Evolutionary conservation across 768 basidiomycete genomes (phyloP).

Genomic region (Termitomyces sp.): DNA sequence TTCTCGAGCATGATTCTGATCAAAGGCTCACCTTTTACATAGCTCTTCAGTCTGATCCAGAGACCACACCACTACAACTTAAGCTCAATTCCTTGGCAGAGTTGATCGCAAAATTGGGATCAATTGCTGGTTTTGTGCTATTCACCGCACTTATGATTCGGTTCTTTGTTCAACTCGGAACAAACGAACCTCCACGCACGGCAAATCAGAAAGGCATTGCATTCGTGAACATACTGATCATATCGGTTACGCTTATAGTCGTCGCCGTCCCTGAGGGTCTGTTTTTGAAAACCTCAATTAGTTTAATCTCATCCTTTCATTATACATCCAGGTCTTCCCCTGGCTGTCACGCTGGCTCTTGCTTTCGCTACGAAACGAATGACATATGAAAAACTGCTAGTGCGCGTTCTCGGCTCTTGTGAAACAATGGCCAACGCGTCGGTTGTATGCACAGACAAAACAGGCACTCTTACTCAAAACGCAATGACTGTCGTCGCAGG

Average conservation of each 20-base stretch:
- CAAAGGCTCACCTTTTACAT: slow-evolving; percentile 2
- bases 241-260: slow-evolving; percentile 77
- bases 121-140: slow-evolving; percentile 73
- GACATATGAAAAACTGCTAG: slow-evolving; percentile 92
- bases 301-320: slow-evolving; percentile 1
- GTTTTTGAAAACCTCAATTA: slow-evolving; percentile 1
- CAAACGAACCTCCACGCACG: slow-evolving; percentile 52
- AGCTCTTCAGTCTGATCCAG: slow-evolving; percentile 85
- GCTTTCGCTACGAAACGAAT: slow-evolving; percentile 99
- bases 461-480: slow-evolving; percentile 95
- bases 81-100: slow-evolving; percentile 95
- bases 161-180: slow-evolving; percentile 88
- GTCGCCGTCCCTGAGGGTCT: slow-evolving; percentile 47
- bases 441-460: slow-evolving; percentile 95
- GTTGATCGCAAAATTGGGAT: slow-evolving; percentile 89
- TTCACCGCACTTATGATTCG: slow-evolving; percentile 88
- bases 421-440: slow-evolving; percentile 99
- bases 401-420: slow-evolving; percentile 93
- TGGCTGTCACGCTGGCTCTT: slow-evolving; percentile 94
- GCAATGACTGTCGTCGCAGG: slow-evolving; percentile 96
- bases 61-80: slow-evolving; percentile 89
- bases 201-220: slow-evolving; percentile 82
- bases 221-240: slow-evolving; percentile 92
- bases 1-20: background rate
- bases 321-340: slow-evolving; percentile 64